Percentiles rank a stretch among this genome's conserved stretches.
phyloP scores from a whole-genome alignment of 257 asterid genomes.

The Catharanthus roseus region DNA sequence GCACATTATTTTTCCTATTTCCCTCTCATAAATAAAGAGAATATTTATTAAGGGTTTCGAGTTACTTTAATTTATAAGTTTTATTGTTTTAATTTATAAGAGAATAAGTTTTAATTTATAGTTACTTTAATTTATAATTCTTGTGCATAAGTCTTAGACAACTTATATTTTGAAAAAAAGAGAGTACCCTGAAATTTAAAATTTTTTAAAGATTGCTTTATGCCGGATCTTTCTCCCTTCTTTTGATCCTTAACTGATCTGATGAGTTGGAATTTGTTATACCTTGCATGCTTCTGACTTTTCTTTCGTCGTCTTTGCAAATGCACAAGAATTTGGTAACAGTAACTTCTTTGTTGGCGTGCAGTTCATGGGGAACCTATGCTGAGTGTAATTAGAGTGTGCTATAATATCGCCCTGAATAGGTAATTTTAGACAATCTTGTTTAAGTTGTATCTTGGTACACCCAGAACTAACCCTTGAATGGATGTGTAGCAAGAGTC shows the following conservation, averaged over 20 bases:
- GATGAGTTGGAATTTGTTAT: slow-evolving; percentile 1
- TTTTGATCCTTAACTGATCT: slow-evolving; percentile 1
- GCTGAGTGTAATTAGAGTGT: slow-evolving; percentile 88
- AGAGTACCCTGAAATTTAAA: background rate
- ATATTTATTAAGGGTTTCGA: no score
- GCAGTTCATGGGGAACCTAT: slow-evolving; percentile 97
- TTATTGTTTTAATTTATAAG: no score
- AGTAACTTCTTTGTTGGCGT: slow-evolving; percentile 16
- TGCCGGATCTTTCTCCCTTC: background rate
- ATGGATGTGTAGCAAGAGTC: slow-evolving; percentile 81
- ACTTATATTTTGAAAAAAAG: no score
- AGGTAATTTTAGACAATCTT: slow-evolving; percentile 46
- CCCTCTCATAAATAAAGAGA: no score
- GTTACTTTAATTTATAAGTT: no score
- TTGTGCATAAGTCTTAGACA: no score
- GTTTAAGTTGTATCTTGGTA: slow-evolving; percentile 19
- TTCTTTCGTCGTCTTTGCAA: background rate
- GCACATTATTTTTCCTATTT: no score
- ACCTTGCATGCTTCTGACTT: slow-evolving; percentile 6
- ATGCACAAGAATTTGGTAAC: slow-evolving; percentile 4
- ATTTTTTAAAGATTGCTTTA: background rate
- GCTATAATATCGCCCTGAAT: slow-evolving; percentile 92
- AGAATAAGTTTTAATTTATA: no score
- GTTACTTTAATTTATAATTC: no score
- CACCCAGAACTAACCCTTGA: slow-evolving; percentile 21